A percentile compares a stretch with the other conserved stretches of the same genome.
Conservation (phyloP, 306 rosid species). For the Fragaria iinumae region DNA sequence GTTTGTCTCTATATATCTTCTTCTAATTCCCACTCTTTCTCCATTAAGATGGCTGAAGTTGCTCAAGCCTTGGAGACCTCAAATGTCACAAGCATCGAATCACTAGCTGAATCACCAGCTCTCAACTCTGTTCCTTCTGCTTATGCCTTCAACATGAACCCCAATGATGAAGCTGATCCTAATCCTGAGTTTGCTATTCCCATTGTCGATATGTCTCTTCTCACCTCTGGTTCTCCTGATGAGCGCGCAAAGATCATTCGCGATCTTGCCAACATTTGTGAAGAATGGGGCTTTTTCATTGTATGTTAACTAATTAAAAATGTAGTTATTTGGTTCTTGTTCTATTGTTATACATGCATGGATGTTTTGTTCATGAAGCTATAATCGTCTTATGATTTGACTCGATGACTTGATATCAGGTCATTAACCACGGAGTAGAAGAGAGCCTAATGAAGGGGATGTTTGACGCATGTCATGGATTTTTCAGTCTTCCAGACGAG, state of each 20-base stretch:
- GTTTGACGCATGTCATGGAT: slow-evolving; percentile 30
- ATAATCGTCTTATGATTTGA: background rate
- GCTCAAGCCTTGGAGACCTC: background rate
- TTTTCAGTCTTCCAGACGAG: slow-evolving; percentile 25
- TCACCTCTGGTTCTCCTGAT: slow-evolving; percentile 37
- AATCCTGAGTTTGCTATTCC: slow-evolving; percentile 43
- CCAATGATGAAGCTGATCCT: slow-evolving; percentile 24
- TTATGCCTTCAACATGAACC: background rate
- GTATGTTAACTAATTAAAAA: background rate
- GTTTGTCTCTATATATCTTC: no score
- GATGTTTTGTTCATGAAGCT: no score
- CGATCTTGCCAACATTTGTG: slow-evolving; percentile 37
- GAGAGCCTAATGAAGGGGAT: slow-evolving; percentile 36
- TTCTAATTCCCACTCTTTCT: background rate
- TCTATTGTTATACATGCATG: no score
- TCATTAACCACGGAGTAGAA: slow-evolving; percentile 43
- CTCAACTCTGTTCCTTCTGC: slow-evolving; percentile 34
- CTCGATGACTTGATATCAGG: background rate
- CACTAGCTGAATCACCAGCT: slow-evolving; percentile 35
- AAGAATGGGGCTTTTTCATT: slow-evolving; percentile 54
- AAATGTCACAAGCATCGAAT: slow-evolving; percentile 37
- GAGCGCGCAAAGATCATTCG: slow-evolving; percentile 27
- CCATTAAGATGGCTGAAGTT: background rate
- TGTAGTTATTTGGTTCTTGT: no score
- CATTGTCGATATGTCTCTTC: slow-evolving; percentile 40